Evolutionary conservation across 768 basidiomycete genomes (phyloP).

Genomic region (Kwoniella dendrophila): DNA sequence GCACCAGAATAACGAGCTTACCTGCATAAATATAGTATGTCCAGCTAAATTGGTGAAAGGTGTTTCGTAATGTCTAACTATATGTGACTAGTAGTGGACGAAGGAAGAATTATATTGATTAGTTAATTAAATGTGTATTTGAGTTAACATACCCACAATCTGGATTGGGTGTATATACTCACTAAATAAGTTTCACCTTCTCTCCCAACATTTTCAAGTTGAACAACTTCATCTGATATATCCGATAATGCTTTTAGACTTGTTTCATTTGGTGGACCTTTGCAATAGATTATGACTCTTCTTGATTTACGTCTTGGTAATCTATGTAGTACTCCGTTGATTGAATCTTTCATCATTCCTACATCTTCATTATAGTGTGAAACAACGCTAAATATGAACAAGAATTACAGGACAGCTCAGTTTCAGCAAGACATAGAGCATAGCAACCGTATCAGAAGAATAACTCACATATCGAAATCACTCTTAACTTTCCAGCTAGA

Average conservation of each 20-base stretch:
- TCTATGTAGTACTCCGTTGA: conserved; percentile 18
- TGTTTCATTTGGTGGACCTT: conserved; percentile 27
- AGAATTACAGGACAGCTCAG: background rate
- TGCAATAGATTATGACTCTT: conserved; percentile 50
- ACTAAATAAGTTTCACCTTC: conserved; percentile 57
- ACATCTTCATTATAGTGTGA: conserved; percentile 48
- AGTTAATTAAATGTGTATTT: too few relatives aligned
- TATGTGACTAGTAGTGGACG: conserved; percentile 36
- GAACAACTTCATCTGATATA: conserved; percentile 44
- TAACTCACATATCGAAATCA: conserved; percentile 31
- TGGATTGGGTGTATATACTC: too few relatives aligned
- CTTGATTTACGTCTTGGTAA: conserved; percentile 21
- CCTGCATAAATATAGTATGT: conserved; percentile 53
- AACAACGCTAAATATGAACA: conserved; percentile 35
- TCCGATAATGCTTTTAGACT: conserved; percentile 27
- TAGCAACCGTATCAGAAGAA: background rate
- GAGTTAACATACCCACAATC: too few relatives aligned
- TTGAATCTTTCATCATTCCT: conserved; percentile 24
- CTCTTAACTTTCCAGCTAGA: conserved; percentile 20
- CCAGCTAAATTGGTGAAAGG: conserved; percentile 34
- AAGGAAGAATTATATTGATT: background rate
- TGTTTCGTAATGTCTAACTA: conserved; percentile 45
- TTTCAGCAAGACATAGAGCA: background rate
- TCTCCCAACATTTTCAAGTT: conserved; percentile 48
- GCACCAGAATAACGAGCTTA: conserved; percentile 2